Evolutionary conservation across 1,139 yeast species (phyloP).

Genomic region (Blastobotrys ciferrii): DNA sequence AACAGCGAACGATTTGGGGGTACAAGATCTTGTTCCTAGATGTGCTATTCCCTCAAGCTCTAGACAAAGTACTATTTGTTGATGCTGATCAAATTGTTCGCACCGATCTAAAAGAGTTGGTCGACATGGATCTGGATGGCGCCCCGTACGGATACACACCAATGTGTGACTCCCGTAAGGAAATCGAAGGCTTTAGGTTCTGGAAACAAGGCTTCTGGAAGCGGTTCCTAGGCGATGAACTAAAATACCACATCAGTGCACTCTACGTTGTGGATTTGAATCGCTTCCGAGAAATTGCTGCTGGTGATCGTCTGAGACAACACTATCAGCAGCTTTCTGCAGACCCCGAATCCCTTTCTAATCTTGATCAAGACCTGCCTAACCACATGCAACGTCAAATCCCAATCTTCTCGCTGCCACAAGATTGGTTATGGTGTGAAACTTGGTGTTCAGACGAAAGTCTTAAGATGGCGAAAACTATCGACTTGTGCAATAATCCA

Average conservation of each 20-base stretch:
- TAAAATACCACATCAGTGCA: slow-evolving; percentile 80
- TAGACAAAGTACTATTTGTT: slow-evolving; percentile 75
- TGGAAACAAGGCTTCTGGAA: slow-evolving; percentile 96
- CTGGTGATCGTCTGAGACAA: slow-evolving; percentile 79
- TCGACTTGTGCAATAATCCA: slow-evolving; percentile 83
- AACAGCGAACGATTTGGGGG: slow-evolving; percentile 82
- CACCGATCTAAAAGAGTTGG: slow-evolving; percentile 67
- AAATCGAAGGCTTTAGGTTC: slow-evolving; percentile 83
- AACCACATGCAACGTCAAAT: slow-evolving; percentile 71
- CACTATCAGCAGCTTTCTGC: slow-evolving; percentile 82
- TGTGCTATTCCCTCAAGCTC: slow-evolving; percentile 75
- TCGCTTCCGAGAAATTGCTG: slow-evolving; percentile 59
- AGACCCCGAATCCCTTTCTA: slow-evolving; percentile 75
- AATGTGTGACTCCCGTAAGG: slow-evolving; percentile 78
- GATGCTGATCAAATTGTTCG: slow-evolving; percentile 83
- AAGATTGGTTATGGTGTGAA: slow-evolving; percentile 91
- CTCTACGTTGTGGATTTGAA: slow-evolving; percentile 75
- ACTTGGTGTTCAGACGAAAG: slow-evolving; percentile 83
- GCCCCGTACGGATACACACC: slow-evolving; percentile 86
- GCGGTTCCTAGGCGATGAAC: slow-evolving; percentile 49
- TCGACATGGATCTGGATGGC: slow-evolving; percentile 64
- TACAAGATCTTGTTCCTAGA: slow-evolving; percentile 84
- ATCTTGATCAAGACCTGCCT: slow-evolving; percentile 88
- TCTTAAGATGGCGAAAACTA: slow-evolving; percentile 62
- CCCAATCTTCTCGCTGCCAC: slow-evolving; percentile 70